phyloP scores from a whole-genome alignment of 2,329 filamentous ascomycete species.

The Paracorniculantispora psalliotae region DNA sequence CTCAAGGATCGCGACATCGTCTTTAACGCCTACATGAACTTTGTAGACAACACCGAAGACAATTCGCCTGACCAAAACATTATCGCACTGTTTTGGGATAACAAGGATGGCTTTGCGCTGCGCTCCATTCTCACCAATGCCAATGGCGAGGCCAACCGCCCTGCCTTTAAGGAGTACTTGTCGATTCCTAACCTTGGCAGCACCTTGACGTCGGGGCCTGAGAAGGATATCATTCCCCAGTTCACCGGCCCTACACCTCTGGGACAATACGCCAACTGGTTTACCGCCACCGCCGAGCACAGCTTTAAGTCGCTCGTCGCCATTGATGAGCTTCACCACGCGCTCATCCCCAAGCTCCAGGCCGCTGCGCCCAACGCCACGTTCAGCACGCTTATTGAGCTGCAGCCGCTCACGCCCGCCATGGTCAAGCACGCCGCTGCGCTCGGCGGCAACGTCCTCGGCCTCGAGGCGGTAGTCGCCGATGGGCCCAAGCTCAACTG shows the following conservation, averaged over 20 bases:
- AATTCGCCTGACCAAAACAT: conserved; percentile 27
- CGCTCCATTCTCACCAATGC: conserved; percentile 24
- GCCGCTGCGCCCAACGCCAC: conserved; percentile 21
- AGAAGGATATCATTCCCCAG: conserved; percentile 25
- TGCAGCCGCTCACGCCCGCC: conserved; percentile 28
- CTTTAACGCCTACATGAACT: conserved; percentile 25
- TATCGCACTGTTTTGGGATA: conserved; percentile 20
- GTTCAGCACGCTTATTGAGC: conserved; percentile 25
- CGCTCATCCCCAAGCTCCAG: conserved; percentile 25
- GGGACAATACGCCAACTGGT: conserved; percentile 29
- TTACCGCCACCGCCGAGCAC: conserved; percentile 25
- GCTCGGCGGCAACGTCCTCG: conserved; percentile 28
- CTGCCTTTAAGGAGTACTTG: conserved; percentile 22
- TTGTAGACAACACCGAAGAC: conserved; percentile 23
- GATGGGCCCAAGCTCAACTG: conserved; percentile 32
- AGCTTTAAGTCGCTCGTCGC: conserved; percentile 27
- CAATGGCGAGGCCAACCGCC: conserved; percentile 19
- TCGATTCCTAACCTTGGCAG: conserved; percentile 19
- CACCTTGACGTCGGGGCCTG: conserved; percentile 20
- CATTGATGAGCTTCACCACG: conserved; percentile 25
- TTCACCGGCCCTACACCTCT: conserved; percentile 29
- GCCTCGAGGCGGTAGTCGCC: conserved; percentile 28
- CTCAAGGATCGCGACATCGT: conserved; percentile 20
- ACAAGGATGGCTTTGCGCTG: conserved; percentile 15
- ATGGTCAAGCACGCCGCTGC: conserved; percentile 21